Base-by-base conservation (phyloP, 2,329 filamentous ascomycete species). In the Fragosphaeria purpurea region DNA sequence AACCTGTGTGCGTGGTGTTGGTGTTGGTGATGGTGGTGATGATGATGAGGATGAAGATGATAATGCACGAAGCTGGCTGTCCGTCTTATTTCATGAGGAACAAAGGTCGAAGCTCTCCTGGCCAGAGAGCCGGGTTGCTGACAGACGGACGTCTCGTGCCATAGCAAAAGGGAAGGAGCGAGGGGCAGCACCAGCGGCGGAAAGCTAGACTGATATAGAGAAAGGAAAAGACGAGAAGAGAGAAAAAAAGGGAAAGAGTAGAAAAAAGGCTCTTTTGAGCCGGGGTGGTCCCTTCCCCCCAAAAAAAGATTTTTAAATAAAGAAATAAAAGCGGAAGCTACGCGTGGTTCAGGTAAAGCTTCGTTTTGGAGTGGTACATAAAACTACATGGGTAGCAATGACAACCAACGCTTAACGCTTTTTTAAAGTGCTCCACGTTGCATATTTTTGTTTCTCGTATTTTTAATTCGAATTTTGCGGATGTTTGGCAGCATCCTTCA, bases 61-160 rank as follows among this genome's bases (percentile, higher is more conserved):
- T 22, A 22, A 22, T 22, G 22, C 22, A 22, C 22, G 22, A 22
- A n/a, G n/a, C n/a, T n/a, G n/a, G n/a, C n/a, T n/a, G 22, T 22
- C 22, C 22, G 22, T 22, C 22, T 22, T 22, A 22, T 37, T 37
- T 37, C 13, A 22, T n/a, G 38, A 40, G 32, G 47, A 30, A 48
- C 4, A 41, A 46, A 55, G 53, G 22, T 22, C 22, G 47, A 48
- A 53, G 61, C 61, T 65, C 63, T 63, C 64, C 61, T 62, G 63
- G 62, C 60, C 62, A 60, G 63, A 67, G 59, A 59, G 61, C 63
- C 58, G 32, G 46, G 64, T 62, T 66, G 67, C 63, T 56, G 52
- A 43, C 47, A 54, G 52, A 49, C 50, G 37, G 41, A 59, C 64
- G 63, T 66, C 65, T 70, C 65, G 67, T 69, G 66, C 67, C 68